Base-by-base conservation (phyloP, 768 basidiomycete species). In the Collybia nuda region DNA sequence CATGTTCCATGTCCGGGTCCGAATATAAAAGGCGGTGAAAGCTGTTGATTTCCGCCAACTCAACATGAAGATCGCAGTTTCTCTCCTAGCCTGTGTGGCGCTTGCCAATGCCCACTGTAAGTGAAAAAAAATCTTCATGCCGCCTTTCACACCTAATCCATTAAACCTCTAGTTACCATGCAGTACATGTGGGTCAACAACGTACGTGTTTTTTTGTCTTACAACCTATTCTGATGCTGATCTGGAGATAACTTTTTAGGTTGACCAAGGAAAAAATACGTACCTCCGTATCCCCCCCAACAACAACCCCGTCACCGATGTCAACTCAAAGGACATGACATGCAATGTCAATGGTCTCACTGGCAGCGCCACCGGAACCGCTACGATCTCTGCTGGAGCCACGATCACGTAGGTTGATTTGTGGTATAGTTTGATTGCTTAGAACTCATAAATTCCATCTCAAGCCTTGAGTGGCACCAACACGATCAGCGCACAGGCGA, bases 281-380 rank as follows among this genome's bases (percentile, higher is more conserved):
- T 70, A 65, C 58, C 58, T 78, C 44, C 76, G 78, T 40, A 56
- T 76, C 17, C 69, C 77, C 12, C 77, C 78, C n/a, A 78, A 64
- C 66, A 79, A 78, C 68, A 78, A 77, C 61, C 78, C 78, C 11
- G 76, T 79, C 44, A 76, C 75, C 36, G 77, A 78, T 48, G 77
- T 79, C 22, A 76, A 71, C 24, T 76, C 74, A 32, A 76, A 58
- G 2, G 77, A 78, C 54, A 45, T 78, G 39, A 78, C 76, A 24
- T 78, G 78, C 67, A 78, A 79, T 52, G 78, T 78, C 51, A 67
- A 68, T 50, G 77, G 78, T n/a, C 62, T 69, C 40, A 67, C 67
- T 22, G 76, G 74, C 1, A 51, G 70, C 19, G 60, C 62, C 32
- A 70, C 73, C 15, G 47, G 56, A 17, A 78, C 75, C 3, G 58